Percentiles rank a stretch among this genome's conserved stretches.
phyloP scores from a whole-genome alignment of 2,329 filamentous ascomycete species.

The Colletotrichum euphorbiae region DNA sequence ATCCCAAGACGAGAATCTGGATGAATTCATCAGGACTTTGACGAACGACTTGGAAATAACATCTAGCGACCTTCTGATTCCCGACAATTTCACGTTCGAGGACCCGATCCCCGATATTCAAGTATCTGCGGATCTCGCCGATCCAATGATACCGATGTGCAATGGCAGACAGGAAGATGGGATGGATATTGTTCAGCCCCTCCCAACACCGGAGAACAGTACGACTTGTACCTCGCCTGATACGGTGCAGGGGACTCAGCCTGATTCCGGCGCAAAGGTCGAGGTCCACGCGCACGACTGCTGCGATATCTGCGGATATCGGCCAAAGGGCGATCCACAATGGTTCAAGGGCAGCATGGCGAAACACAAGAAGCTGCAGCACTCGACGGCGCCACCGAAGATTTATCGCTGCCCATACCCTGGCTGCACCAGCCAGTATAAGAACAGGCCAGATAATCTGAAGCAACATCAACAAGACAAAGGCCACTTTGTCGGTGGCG shows the following conservation, averaged over 20 bases:
- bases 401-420: conserved; percentile 66
- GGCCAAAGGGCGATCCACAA: conserved; percentile 66
- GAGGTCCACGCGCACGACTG: conserved; percentile 58
- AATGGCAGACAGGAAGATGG: neutral
- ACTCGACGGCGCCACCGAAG: conserved; percentile 59
- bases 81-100: neutral
- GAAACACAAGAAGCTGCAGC: conserved; percentile 67
- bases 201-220: neutral
- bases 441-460: conserved; percentile 67
- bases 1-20: conserved; percentile 19
- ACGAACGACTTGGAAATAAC: conserved; percentile 23
- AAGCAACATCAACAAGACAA: conserved; percentile 68
- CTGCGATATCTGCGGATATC: conserved; percentile 66
- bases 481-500: conserved; percentile 62
- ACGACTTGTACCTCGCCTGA: neutral
- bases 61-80: conserved; percentile 10
- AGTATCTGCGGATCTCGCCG: neutral
- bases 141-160: neutral
- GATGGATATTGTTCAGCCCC: neutral
- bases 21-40: conserved; percentile 37
- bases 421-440: conserved; percentile 66
- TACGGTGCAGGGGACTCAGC: conserved; percentile 19
- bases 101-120: neutral
- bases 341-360: conserved; percentile 71
- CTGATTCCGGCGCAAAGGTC: conserved; percentile 46